Conservation (phyloP, 2,329 filamentous ascomycete species). For the Aureobasidium sp. region DNA sequence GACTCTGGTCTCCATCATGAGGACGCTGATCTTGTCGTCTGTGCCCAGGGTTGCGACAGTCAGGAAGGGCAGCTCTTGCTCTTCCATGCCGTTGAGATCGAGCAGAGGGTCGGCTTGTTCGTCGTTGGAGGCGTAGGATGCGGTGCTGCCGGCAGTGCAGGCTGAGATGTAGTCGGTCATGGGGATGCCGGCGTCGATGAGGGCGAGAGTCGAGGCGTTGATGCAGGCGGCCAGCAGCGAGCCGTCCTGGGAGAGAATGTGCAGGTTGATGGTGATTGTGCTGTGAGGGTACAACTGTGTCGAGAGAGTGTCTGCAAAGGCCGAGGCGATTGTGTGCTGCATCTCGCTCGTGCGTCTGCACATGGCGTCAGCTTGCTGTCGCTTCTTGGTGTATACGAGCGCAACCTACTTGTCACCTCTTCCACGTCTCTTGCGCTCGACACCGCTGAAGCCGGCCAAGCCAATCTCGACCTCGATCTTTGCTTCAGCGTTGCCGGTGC, state of each 20-base stretch:
- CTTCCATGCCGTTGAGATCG: slow-evolving; percentile 70
- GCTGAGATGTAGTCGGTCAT: slow-evolving; percentile 89
- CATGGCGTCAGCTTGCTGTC: not conserved
- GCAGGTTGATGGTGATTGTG: slow-evolving; percentile 72
- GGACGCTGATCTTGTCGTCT: slow-evolving; percentile 62
- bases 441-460: slow-evolving; percentile 77
- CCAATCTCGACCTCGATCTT: slow-evolving; percentile 73
- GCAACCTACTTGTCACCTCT: slow-evolving; percentile 65
- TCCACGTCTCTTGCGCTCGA: slow-evolving; percentile 70
- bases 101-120: slow-evolving; percentile 72
- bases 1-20: slow-evolving; percentile 84
- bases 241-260: slow-evolving; percentile 84
- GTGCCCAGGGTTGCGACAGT: slow-evolving; percentile 71
- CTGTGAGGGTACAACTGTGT: slow-evolving; percentile 83
- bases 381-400: not conserved
- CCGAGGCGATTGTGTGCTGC: slow-evolving; percentile 66
- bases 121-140: slow-evolving; percentile 50
- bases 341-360: slow-evolving; percentile 69
- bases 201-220: slow-evolving; percentile 82
- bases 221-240: slow-evolving; percentile 81
- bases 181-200: slow-evolving; percentile 89
- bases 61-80: slow-evolving; percentile 79
- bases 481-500: slow-evolving; percentile 44
- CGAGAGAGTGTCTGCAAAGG: slow-evolving; percentile 70
- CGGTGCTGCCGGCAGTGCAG: slow-evolving; percentile 76